phyloP scores from a whole-genome alignment of 495 filamentous ascomycete genomes.

The Astrothelium macrocarpum region DNA sequence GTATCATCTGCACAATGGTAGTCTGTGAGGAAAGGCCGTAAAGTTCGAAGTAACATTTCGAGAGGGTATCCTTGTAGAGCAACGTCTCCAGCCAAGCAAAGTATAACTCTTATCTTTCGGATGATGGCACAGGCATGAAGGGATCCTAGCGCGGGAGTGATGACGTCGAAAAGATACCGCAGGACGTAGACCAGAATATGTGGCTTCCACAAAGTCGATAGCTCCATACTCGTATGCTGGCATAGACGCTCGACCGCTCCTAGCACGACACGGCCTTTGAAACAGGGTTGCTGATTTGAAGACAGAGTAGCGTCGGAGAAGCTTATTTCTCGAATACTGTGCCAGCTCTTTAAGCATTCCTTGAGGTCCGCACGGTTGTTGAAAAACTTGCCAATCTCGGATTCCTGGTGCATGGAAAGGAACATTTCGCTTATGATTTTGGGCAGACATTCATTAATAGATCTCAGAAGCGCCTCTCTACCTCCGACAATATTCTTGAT shows the following conservation, averaged over 20 bases:
- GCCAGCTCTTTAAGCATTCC: constrained; percentile 52
- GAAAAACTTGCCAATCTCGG: constrained; percentile 64
- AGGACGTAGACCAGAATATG: constrained; percentile 63
- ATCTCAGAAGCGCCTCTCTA: constrained; percentile 18
- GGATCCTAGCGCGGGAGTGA: constrained; percentile 80
- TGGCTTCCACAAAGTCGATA: constrained; percentile 63
- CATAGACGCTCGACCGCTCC: constrained; percentile 69
- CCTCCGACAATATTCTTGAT: constrained; percentile 55
- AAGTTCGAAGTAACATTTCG: constrained; percentile 81
- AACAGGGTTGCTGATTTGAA: constrained; percentile 74
- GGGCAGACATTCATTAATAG: constrained; percentile 60
- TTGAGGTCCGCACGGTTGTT: constrained; percentile 49
- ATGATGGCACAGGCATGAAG: constrained; percentile 78
- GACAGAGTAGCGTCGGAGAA: constrained; percentile 52
- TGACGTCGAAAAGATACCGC: constrained; percentile 65
- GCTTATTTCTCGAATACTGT: constrained; percentile 55
- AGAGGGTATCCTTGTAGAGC: constrained; percentile 71
- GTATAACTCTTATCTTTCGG: constrained; percentile 71
- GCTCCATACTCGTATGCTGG: constrained; percentile 53
- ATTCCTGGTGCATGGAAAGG: constrained; percentile 57
- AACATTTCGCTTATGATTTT: constrained; percentile 68
- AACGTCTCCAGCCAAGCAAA: constrained; percentile 63
- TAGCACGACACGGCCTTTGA: constrained; percentile 63
- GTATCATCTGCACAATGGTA: constrained; percentile 85
- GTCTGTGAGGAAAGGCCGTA: constrained; percentile 70